Conservation (phyloP, 768 basidiomycete genomes). For the Daedalea quercina region DNA sequence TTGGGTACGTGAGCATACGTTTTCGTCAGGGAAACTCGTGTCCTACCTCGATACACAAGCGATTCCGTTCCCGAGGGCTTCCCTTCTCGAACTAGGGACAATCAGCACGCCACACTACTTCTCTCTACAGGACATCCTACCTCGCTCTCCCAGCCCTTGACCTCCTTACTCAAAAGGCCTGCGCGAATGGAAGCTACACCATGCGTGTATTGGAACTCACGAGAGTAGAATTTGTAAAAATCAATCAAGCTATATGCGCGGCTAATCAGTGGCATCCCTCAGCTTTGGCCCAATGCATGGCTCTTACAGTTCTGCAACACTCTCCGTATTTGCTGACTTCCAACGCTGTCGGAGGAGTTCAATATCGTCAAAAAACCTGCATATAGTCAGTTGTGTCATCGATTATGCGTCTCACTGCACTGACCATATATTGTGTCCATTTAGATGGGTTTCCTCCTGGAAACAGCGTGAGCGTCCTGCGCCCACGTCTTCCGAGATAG, state of each 20-base stretch:
- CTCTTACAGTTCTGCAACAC: slow-evolving; percentile 83
- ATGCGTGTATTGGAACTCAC: slow-evolving; percentile 88
- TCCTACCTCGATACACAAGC: slow-evolving; percentile 89
- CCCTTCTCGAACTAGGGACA: slow-evolving; percentile 38
- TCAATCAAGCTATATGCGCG: slow-evolving; percentile 69
- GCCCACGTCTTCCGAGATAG: slow-evolving; percentile 6
- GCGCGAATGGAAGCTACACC: slow-evolving; percentile 88
- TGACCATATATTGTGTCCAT: slow-evolving; percentile 78
- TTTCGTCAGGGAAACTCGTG: background rate
- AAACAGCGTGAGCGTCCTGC: slow-evolving; percentile 8
- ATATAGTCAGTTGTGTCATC: background rate
- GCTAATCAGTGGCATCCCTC: background rate
- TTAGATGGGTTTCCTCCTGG: slow-evolving; percentile 76
- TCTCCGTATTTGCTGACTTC: slow-evolving; percentile 90
- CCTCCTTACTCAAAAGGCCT: slow-evolving; percentile 83
- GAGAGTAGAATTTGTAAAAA: slow-evolving; percentile 94
- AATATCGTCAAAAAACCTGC: slow-evolving; percentile 95
- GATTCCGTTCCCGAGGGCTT: slow-evolving; percentile 81
- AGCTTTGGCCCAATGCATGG: background rate
- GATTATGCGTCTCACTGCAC: background rate
- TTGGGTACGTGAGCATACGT: slow-evolving; percentile 23
- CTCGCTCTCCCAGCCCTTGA: slow-evolving; percentile 93
- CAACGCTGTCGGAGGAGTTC: slow-evolving; percentile 87
- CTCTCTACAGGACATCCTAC: slow-evolving; percentile 36
- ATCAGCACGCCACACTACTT: background rate